Base-by-base conservation (phyloP, 805 yeast species). In the Lachancea quebecensis region DNA sequence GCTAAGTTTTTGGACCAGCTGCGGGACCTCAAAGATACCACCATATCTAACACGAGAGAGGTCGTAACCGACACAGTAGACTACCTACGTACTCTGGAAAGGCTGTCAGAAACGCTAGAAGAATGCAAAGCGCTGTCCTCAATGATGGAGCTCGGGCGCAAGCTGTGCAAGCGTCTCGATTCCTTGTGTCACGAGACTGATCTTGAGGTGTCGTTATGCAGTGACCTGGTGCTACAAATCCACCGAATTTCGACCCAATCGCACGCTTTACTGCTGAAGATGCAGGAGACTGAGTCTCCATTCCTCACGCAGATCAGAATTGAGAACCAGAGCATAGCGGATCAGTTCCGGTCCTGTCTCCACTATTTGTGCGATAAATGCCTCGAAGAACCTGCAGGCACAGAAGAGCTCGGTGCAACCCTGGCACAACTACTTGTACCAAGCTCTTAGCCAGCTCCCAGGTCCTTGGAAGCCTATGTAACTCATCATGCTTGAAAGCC, bases 251-350 rank as follows among this genome's bases (percentile, higher is more conserved):
- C 41, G 10, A 14, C 32, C 8, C 21, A 43, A 35, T 11, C 36
- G 25, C 30, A 34, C 21, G 11, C 39, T 3, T 10, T 31, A 2
- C 39, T 43, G 16, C 28, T 25, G n/a, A 14, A 25, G 15, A 10
- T 43, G 21, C 38, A 41, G 21, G 40, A 40, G 10, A 40, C 16
- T 12, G 53, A 53, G 12, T 61, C 67, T 2, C 62, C 66, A 12
- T 51, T 55, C 35, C 45, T 60, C 15, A 55, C 51, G 35, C 59
- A 59, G 37, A 32, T 59, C 27, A 53, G 59, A 29, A 59, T 60
- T 37, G 66, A 59, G 38, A 58, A 57, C 42, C 64, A 59, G 30
- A 58, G 62, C 10, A 46, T 61, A n/a, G 43, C 60, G 12, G 60
- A 55, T 35, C 58, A 56, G 15, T 60, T 58, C 28, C 64, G 58